Base-by-base conservation (phyloP, 495 filamentous ascomycete genomes). In the Penicillium coprophilum region DNA sequence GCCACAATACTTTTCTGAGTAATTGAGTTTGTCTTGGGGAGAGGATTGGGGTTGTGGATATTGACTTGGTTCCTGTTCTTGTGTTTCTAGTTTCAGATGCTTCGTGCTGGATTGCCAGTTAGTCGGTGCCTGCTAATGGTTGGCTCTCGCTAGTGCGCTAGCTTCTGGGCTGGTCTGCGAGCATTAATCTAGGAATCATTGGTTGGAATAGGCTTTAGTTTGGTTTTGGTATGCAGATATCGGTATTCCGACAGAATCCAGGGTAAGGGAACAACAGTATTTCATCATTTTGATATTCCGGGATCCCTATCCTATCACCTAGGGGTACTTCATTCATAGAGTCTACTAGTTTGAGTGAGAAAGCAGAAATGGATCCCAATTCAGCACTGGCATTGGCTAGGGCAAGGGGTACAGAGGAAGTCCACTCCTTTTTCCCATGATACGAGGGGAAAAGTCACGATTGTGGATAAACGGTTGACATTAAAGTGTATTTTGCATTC, bases 401-500 rank as follows among this genome's bases (percentile, higher is more conserved):
- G 24, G 4, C 4, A 24, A 24, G 23, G 23, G 5, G 23, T 24
- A 24, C 23, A 27, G 30, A 31, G 10, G 15, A 34, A 5, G 12
- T 4, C 13, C 32, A 34, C 12, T 6, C 12, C 0, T 34, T 6
- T 0, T 34, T 6, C 0, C 8, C 34, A 32, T 32, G n/a, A 17
- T 3, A 17, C 6, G n/a, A 38, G 34, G 34, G 7, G 17, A 9
- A 38, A 9, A n/a, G 5, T 8, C 39, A 39, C 32, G 7, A 38
- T 7, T 8, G 20, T 5, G 12, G 10, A 36, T 1, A 23, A 48
- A 27, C 19, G 28, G 40, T 36, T 51, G 1, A 21, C 46, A 57
- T 38, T 50, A 59, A 53, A 59, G 51, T 31, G 51, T 50, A 32
- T 67, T n/a, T n/a, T 65, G 62, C 62, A 65, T 60, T 63, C n/a